Evolutionary conservation across 495 filamentous ascomycete genomes (phyloP), one percentile per base, ranked within the genome.

Genomic region (Ascobolus immersus): DNA sequence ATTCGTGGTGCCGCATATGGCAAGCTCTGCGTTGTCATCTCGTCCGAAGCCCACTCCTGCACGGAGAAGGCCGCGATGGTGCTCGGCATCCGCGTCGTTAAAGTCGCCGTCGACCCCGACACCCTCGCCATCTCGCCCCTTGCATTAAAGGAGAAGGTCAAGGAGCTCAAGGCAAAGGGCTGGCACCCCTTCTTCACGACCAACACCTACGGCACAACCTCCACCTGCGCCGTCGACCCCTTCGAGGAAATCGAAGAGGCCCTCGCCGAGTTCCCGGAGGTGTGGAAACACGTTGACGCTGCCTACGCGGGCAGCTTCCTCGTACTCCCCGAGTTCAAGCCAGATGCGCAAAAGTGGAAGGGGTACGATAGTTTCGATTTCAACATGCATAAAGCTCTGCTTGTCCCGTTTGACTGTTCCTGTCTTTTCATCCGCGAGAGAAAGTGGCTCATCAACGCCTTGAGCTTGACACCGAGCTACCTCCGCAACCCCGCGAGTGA

Each of bases 361-460:
- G 49, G 56, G 1, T 79, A 91, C 37, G 80, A 92, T 53, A 79
- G 71, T 45, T 92, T 86, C 59, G 67, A 92, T 48, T 69, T 77
- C 57, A 96, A 94, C 54, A 74, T 93, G 74, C 86, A 93, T 58
- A 96, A 96, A 58, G 93, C 86, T 82, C 61, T 93, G 23, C 64
- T 93, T 10, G 78, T 78, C 26, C 91, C 90, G 54, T 93, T 96
- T 45, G 86, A 96, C 54, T 79, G 78, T 14, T 79, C 73, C 38
- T 72, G 72, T 38, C 60, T 91, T 13, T 93, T 62, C 50, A 69
- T 92, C 39, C 65, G 70, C 36, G 63, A 74, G 44, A 65, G 86
- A 11, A 55, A 56, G 17, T 69, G 79, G 47, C 62, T 96, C 17
- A 75, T 71, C 15, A 64, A 72, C 36, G 73, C 80, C 3, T 65